Evolutionary conservation across 305 asterid genomes (phyloP), one percentile per base, ranked within the genome.

Genomic region (Fraxinus sp.): DNA sequence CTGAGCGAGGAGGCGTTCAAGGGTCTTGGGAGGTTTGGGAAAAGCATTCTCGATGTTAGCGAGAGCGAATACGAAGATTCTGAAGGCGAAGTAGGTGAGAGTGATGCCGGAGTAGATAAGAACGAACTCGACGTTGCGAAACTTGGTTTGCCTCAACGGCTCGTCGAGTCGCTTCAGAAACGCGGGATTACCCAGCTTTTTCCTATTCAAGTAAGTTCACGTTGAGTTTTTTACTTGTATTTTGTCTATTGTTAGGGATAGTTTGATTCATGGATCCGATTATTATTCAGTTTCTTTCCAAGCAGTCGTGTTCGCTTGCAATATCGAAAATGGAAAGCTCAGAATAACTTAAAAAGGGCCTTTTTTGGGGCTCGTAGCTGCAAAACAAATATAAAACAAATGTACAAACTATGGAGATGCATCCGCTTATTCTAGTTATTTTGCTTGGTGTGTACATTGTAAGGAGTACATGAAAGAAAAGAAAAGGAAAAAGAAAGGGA

Each of bases 151-250:
- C 91, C 95, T 30, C 86, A 74, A 18, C 89, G 91, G 64, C 91
- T 94, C 74, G 95, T 91, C 33, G 92, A 94, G 4, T 81, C 91
- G 44, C 95, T 95, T 7, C 90, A 88, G 84, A 88, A 85, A 80
- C 90, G 97, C 64, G 99, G 99, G 76, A 93, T 95, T 87, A 88
- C 91, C 83, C 80, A 81, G 9, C 98, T 95, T 83, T 95, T 95
- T 78, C 99, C 98, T 6, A 95, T 95, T 88, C 98, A 95, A 85
- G 98, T 95, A 55, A 66, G 81, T 59, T 2, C 16, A 20, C 10
- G 66, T 55, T 5, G 26, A 55, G 66, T 8, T 8, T 22, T 62
- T 22, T 62, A 3, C 71, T 22, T 2, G 30, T 62, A 62, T 22
- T 62, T 62, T 1, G 13, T 22, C 11, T 22, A 9, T 11, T 70